A percentile compares a stretch with the other conserved stretches of the same genome.
These are phyloP conservation scores for Rhizopus delemar DNA, from an alignment of 371 early-diverging fungal genomes.

Conservation along the genomic window DNA sequence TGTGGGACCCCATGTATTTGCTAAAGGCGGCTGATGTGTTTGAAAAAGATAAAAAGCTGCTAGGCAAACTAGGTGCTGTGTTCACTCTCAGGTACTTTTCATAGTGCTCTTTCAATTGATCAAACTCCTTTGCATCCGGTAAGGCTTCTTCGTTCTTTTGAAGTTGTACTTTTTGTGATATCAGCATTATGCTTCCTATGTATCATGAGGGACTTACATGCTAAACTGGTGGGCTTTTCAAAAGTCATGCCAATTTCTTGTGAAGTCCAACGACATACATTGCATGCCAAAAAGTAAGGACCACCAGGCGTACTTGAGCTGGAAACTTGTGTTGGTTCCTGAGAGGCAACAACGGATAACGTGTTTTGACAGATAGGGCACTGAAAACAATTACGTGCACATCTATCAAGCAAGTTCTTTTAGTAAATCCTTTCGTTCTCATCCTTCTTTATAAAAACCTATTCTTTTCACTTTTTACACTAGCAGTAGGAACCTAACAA, in stretches of 20 bases:
- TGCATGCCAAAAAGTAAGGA: slow-evolving; percentile 74
- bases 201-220: slow-evolving; percentile 51
- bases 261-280: slow-evolving; percentile 92
- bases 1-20: slow-evolving; percentile 42
- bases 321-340: slow-evolving; percentile 42
- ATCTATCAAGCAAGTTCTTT: slow-evolving; percentile 48
- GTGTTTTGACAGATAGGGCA: slow-evolving; percentile 90
- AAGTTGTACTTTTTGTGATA: slow-evolving; percentile 59
- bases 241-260: slow-evolving; percentile 86
- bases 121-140: slow-evolving; percentile 80
- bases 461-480: slow-evolving; percentile 91
- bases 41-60: slow-evolving; percentile 46
- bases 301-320: slow-evolving; percentile 28
- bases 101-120: slow-evolving; percentile 79
- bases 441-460: slow-evolving; percentile 44
- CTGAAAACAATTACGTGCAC: slow-evolving; percentile 92
- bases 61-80: slow-evolving; percentile 40
- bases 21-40: slow-evolving; percentile 37
- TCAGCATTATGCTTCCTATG: background rate
- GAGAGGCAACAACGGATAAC: slow-evolving; percentile 76
- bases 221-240: slow-evolving; percentile 90
- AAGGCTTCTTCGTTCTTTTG: slow-evolving; percentile 74
- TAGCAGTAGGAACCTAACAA: slow-evolving; percentile 79
- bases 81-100: slow-evolving; percentile 65
- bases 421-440: no score